Evolutionary conservation across 768 basidiomycete genomes (phyloP).

Genomic region (Leucosporidium creatinivorum): DNA sequence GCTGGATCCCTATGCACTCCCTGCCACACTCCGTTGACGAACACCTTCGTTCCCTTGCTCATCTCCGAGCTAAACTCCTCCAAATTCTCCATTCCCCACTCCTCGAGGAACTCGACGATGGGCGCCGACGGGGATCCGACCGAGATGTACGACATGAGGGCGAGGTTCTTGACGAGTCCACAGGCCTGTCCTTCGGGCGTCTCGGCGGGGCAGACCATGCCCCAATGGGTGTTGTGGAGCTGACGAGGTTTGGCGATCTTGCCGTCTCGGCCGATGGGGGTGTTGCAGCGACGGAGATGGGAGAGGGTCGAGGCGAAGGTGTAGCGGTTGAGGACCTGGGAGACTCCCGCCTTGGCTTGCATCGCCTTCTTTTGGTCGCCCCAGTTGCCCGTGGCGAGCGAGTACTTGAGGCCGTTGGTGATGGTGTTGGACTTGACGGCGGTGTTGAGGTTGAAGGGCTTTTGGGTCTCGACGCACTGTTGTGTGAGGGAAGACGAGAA

Average conservation of each 20-base stretch:
- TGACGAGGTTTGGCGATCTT: constrained; percentile 99
- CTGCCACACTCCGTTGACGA: constrained; percentile 99
- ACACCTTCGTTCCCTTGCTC: constrained; percentile 67
- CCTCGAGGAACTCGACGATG: constrained; percentile 95
- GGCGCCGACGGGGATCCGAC: constrained; percentile 93
- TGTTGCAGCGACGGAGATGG: constrained; percentile 95
- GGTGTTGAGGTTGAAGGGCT: constrained; percentile 81
- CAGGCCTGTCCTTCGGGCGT: constrained; percentile 99
- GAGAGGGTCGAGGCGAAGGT: constrained; percentile 98
- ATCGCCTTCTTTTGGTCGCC: constrained; percentile 98
- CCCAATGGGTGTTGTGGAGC: constrained; percentile 99
- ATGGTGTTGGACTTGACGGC: constrained; percentile 97
- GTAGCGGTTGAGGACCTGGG: constrained; percentile 96
- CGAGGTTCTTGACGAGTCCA: constrained; percentile 96
- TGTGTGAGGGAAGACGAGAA: constrained; percentile 6
- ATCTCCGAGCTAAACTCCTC: constrained; percentile 74
- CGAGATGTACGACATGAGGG: constrained; percentile 95
- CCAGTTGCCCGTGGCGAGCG: constrained; percentile 98
- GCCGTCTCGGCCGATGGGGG: constrained; percentile 93
- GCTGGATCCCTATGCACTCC: constrained; percentile 94
- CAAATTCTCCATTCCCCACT: constrained; percentile 92
- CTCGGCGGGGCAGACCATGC: constrained; percentile 99
- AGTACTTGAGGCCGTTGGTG: constrained; percentile 96
- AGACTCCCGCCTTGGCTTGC: constrained; percentile 96
- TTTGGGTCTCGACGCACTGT: constrained; percentile 92